phyloP scores from a whole-genome alignment of 148 eudicot genomes.

The Fagopyrum homotropicum region DNA sequence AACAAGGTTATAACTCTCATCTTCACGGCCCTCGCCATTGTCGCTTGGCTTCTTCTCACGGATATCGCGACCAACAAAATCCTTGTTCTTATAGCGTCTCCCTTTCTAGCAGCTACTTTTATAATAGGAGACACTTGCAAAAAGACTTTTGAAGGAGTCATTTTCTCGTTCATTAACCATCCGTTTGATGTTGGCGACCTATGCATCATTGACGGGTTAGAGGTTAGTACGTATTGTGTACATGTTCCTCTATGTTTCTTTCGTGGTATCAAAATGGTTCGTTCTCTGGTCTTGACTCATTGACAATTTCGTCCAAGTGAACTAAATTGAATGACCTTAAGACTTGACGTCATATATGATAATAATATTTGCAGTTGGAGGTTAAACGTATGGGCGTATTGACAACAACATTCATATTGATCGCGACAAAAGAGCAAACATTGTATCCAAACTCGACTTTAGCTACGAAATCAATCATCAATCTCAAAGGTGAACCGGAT shows the following conservation, averaged over 20 bases:
- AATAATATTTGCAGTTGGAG: neutral
- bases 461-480: neutral
- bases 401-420: neutral
- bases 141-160: conserved; percentile 40
- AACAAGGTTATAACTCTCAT: conserved; percentile 35
- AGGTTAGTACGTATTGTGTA: neutral
- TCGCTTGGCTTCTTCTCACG: conserved; percentile 39
- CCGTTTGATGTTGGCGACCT: conserved; percentile 44
- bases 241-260: too few relatives aligned
- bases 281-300: too few relatives aligned
- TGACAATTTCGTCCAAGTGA: too few relatives aligned
- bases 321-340: too few relatives aligned
- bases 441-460: neutral
- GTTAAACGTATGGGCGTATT: conserved; percentile 2
- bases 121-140: conserved; percentile 46
- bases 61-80: conserved; percentile 36
- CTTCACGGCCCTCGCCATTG: conserved; percentile 18
- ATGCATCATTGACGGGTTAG: conserved; percentile 32
- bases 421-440: neutral
- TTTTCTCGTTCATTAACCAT: conserved; percentile 19
- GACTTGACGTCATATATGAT: neutral
- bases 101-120: conserved; percentile 44
- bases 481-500: conserved; percentile 2
- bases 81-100: conserved; percentile 34
- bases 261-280: too few relatives aligned